Conservation (phyloP, 352 stramenopile species). For the Globisporangium middletonii region DNA sequence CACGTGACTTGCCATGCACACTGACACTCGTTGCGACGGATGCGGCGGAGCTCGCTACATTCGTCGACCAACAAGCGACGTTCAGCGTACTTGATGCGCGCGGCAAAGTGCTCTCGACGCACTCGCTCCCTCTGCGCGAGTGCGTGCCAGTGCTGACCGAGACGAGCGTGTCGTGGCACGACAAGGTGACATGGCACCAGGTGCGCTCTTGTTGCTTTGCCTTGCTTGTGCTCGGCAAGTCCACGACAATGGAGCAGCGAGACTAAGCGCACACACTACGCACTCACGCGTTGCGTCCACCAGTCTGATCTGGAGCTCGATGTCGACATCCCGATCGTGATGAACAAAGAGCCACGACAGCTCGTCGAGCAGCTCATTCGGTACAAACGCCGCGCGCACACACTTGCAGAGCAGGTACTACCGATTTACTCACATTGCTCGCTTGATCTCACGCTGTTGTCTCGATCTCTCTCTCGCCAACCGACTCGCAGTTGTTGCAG, state of each 20-base stretch:
- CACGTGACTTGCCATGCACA: constrained; percentile 29
- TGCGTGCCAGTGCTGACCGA: constrained; percentile 48
- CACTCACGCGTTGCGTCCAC: background rate
- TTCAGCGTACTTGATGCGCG: constrained; percentile 29
- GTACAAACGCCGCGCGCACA: constrained; percentile 29
- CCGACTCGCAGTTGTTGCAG: no score
- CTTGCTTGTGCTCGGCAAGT: no score
- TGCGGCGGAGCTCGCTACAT: constrained; percentile 22
- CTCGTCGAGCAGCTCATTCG: constrained; percentile 31
- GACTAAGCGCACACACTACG: background rate
- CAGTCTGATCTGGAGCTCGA: constrained; percentile 27
- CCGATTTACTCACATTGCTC: background rate
- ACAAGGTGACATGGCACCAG: constrained; percentile 21
- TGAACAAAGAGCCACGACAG: constrained; percentile 36
- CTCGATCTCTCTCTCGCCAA: no score
- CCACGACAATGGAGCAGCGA: no score
- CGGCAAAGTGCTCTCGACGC: constrained; percentile 15
- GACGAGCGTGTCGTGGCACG: constrained; percentile 34
- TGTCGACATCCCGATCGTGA: constrained; percentile 31
- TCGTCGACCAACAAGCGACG: constrained; percentile 30
- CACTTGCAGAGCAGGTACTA: constrained; percentile 42
- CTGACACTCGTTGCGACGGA: constrained; percentile 21
- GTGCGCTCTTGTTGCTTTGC: constrained; percentile 14
- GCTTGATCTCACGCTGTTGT: background rate
- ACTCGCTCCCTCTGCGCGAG: constrained; percentile 31